Percentiles rank a stretch among this genome's conserved stretches.
phyloP scores from a whole-genome alignment of 441 rosid genomes.

The Euphorbia corollata region DNA sequence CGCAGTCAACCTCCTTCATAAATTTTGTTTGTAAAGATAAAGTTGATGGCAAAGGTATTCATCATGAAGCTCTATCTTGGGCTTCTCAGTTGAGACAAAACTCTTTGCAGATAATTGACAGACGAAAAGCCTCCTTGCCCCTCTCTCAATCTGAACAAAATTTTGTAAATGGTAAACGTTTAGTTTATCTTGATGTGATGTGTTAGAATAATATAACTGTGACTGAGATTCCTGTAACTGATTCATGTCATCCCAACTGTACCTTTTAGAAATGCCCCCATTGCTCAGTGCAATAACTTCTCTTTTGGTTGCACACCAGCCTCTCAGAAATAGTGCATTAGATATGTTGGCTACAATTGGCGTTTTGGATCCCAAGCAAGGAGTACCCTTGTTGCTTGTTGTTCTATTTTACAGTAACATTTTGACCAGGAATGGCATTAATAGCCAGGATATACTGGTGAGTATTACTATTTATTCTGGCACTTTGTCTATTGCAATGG shows the following conservation, averaged over 20 bases:
- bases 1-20: constrained; percentile 38
- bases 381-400: constrained; percentile 63
- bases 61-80: constrained; percentile 40
- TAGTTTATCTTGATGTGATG: constrained; percentile 2
- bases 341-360: constrained; percentile 63
- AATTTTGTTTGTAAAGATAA: constrained; percentile 39
- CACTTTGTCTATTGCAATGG: constrained; percentile 14
- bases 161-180: constrained; percentile 34
- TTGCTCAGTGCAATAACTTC: constrained; percentile 55
- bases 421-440: constrained; percentile 46
- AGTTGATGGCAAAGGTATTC: constrained; percentile 32
- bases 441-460: constrained; percentile 47
- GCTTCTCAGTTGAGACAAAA: constrained; percentile 57
- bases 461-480: constrained; percentile 28
- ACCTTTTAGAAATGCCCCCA: constrained; percentile 46
- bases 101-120: constrained; percentile 38
- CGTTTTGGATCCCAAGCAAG: constrained; percentile 53
- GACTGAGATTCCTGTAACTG: constrained; percentile 3
- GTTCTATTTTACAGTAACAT: constrained; percentile 70
- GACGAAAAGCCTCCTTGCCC: constrained; percentile 43
- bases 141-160: constrained; percentile 34
- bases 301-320: constrained; percentile 70
- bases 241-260: constrained; percentile 6
- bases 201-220: not conserved
- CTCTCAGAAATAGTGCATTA: constrained; percentile 42